Evolutionary conservation across 2,329 filamentous ascomycete species (phyloP), one percentile per base, ranked within the genome.

Genomic region (Colletotrichum brevisporum): DNA sequence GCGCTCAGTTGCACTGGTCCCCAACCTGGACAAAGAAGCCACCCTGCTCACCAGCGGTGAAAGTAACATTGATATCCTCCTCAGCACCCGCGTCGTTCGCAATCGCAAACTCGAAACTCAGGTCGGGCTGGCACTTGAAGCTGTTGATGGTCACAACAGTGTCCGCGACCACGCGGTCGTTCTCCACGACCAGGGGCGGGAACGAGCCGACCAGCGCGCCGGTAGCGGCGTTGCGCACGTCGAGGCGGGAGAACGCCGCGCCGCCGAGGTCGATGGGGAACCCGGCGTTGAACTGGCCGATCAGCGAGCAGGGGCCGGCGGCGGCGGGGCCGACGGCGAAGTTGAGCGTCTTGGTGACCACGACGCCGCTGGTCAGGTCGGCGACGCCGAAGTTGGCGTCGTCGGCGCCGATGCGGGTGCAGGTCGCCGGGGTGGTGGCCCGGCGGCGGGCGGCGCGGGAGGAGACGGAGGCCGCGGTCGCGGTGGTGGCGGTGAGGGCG

Each of bases 371-470:
- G 50, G 15, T 10, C 13, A 66, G 55, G 62, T 65, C 62, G 6
- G 62, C 61, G 31, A 69, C 66, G 48, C 54, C 54, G 10, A 69
- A 69, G 55, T 68, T 65, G 6, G 52, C 26, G 43, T 69, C 66
- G 21, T 41, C 18, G 43, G 66, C 54, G 18, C 60, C 48, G 50
- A 69, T 36, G 66, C 57, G 31, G 27, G 43, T 48, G 62, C 62
- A 69, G 10, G n/a, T 15, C 5, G 41, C 13, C 15, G 53, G 41
- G 21, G 41, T 43, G n/a, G 31, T 21, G 52, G 61, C 47, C 26
- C 36, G 41, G 60, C 60, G 65, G 26, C 61, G 66, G 24, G 50
- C 55, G 43, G 66, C 43, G 62, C 50, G 57, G 10, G 55, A 50
- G 50, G 54, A 21, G n/a, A 51, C 48, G 18, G 62, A 55, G 31